Evolutionary conservation across 306 rosid genomes (phyloP), one percentile per base, ranked within the genome.

Genomic region (Trifolium dubium): DNA sequence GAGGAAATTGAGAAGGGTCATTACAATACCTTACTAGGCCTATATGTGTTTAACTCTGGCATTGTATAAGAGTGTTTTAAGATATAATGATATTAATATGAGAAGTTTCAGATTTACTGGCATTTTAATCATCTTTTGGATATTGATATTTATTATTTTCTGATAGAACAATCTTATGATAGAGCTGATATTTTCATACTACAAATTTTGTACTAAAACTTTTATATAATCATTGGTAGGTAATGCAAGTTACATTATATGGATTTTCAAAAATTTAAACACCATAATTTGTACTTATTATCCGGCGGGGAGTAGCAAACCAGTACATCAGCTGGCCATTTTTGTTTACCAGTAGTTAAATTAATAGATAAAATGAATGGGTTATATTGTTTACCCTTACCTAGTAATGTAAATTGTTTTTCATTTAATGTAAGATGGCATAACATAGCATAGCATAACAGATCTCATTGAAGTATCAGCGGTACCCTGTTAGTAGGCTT

Each of bases 1-100:
- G 91, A 88, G 80, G 92, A 90, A 81, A 92, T 90, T 41, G 96
- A 88, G 92, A 90, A 83, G 78, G 98, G 98, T 13, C 84, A 86
- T 75, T 92, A 90, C 74, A 87, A 83, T 74, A 81, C 85, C 12
- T 83, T 90, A 74, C 60, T 92, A 74, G 91, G 80, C 67, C 73
- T 88, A 53, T 73, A 90, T 56, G 98, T 92, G 47, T 92, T 90
- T 50, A 79, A 81, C 73, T 81, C 83, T n/a, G 86, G 89, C 15
- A 23, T 69, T 43, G 70, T 77, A 64, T 77, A 75, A n/a, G 60
- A 59, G 53, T 37, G 3, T 43, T 44, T 58, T 59, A 69, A 3
- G 40, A 51, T 40, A 29, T 66, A 68, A 34, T 13, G 14, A 62
- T 40, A 67, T 62, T 32, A n/a, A 41, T 67, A 78, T 77, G 71